These are phyloP conservation scores for Fusarium paranaense DNA, from an alignment of 2,329 filamentous ascomycete genomes.

Conservation along the genomic window DNA sequence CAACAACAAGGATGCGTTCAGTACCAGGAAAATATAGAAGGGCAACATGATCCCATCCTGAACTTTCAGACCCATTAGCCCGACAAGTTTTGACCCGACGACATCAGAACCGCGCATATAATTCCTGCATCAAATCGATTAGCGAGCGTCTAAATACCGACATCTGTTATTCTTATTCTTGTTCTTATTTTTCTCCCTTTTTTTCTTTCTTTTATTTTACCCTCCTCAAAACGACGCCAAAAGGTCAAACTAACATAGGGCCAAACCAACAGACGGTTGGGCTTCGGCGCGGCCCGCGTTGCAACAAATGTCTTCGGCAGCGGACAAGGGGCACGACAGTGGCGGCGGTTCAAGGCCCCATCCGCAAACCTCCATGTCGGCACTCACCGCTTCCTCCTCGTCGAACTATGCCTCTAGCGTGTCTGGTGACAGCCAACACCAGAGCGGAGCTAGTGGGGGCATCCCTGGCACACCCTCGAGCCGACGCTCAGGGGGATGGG, in stretches of 20 bases:
- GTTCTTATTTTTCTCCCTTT: not conserved
- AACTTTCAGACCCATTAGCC: constrained; percentile 9
- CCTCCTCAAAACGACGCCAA: not conserved
- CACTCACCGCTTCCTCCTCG: constrained; percentile 39
- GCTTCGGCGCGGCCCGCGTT: constrained; percentile 34
- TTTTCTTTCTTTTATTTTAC: not conserved
- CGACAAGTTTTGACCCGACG: constrained; percentile 2
- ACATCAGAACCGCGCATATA: constrained; percentile 3
- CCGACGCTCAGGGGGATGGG: constrained; percentile 39
- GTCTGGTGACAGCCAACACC: constrained; percentile 30
- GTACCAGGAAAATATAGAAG: constrained; percentile 23
- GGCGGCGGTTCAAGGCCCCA: constrained; percentile 12
- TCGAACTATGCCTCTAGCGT: constrained; percentile 38
- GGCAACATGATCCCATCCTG: constrained; percentile 22
- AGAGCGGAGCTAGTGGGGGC: constrained; percentile 22
- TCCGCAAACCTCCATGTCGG: constrained; percentile 17
- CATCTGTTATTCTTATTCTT: not conserved
- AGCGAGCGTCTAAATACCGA: not conserved
- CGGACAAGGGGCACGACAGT: constrained; percentile 20
- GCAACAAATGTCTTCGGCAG: constrained; percentile 24
- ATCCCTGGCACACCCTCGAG: constrained; percentile 37
- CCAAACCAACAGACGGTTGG: constrained; percentile 14
- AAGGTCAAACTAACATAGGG: constrained; percentile 20
- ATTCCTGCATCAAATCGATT: constrained; percentile 4
- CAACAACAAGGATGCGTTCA: constrained; percentile 17